Evolutionary conservation across 345 rosid genomes (phyloP), one percentile per base, ranked within the genome.

Genomic region (Ricinus communis): DNA sequence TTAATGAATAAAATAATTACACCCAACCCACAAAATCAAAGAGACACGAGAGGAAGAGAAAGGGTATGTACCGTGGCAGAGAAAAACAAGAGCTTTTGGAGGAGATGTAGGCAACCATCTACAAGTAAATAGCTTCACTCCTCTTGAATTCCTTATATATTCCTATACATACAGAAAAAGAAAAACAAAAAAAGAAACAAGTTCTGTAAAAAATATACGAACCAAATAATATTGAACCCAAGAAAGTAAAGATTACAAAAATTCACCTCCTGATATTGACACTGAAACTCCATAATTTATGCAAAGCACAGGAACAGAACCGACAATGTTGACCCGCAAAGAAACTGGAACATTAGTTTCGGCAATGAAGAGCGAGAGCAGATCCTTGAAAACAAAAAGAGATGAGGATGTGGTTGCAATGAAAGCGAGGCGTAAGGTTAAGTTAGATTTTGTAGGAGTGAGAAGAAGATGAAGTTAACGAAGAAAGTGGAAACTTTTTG

Each of bases 31-130:
- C 54, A 36, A 25, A 66, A 1, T 5, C 28, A 15, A 15, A 1
- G 21, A 28, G 54, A 52, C 46, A 24, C 36, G 62, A 57, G 27
- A 58, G 41, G 49, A 66, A 46, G 19, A 16, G 4, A 28, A 6
- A n/a, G 30, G 18, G 22, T 13, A 15, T 0, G 4, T 59, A 90
- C 99, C 98, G 74, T 95, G 99, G 79, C 99, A 95, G 68, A 95
- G 87, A 84, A 95, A 95, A 69, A 95, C 90, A 13, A 95, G 88
- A 52, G 97, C 96, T 56, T 77, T 88, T 15, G 97, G 88, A 76
- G 96, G 76, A 33, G 66, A 70, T 47, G 96, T 81, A 62, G 96
- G 97, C 82, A 90, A 9, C 99, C 98, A 92, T 86, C 86, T 85
- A 73, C 98, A 95, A 76, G 94, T 87, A 43, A 90, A 92, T 31